Evolutionary conservation across 306 rosid species (phyloP).

Genomic region (Medicago truncatula): MtrunA17r5.0-ANR NC_053046.1:43676501-43677000

Average conservation of each 20-base stretch:
- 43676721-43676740: background rate
- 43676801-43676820: background rate
- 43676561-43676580: background rate
- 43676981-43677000: constrained; percentile 63
- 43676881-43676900: constrained; percentile 63
- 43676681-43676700: background rate
- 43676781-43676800: background rate
- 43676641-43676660: constrained; percentile 27
- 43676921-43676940: constrained; percentile 73
- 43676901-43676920: constrained; percentile 82
- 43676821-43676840: no score
- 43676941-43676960: constrained; percentile 54
- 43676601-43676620: background rate
- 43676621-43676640: constrained; percentile 40
- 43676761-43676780: no score
- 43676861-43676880: constrained; percentile 1
- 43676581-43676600: background rate
- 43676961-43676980: constrained; percentile 70
- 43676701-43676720: background rate
- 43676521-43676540: background rate
- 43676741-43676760: background rate
- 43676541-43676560: background rate
- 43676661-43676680: constrained; percentile 1
- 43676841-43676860: background rate
- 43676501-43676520: background rate